A percentile compares a stretch with the other conserved stretches of the same genome.
Conservation (phyloP, 1,139 yeast species). For the Geotrichum europaeum region DNA sequence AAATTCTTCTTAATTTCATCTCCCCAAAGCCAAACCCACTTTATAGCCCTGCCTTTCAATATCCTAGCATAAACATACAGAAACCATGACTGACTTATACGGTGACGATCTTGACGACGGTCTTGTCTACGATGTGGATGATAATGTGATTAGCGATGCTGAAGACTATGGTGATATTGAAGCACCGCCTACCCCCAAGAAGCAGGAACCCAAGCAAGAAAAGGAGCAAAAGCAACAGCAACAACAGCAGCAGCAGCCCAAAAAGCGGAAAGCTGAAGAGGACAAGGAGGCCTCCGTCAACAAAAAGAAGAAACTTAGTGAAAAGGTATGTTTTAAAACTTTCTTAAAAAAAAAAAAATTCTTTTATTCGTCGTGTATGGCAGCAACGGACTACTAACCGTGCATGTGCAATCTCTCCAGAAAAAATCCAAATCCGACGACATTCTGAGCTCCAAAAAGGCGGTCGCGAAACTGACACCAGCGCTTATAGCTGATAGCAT, state of each 20-base stretch:
- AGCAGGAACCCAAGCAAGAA: constrained; percentile 17
- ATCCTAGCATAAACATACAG: not conserved
- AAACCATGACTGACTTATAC: not conserved
- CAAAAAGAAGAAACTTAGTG: constrained; percentile 10
- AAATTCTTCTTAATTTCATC: not conserved
- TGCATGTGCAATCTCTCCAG: constrained; percentile 32
- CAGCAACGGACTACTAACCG: constrained; percentile 20
- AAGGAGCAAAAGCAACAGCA: constrained; percentile 26
- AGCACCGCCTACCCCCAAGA: constrained; percentile 15
- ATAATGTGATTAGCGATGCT: constrained; percentile 27
- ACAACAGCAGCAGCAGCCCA: constrained; percentile 13
- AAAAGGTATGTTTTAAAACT: constrained; percentile 13
- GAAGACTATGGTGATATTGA: constrained; percentile 36
- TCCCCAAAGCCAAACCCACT: not conserved
- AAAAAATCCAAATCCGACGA: constrained; percentile 56
- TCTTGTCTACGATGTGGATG: constrained; percentile 48
- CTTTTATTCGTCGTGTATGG: too few relatives aligned
- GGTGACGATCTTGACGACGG: constrained; percentile 66
- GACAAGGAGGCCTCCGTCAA: constrained; percentile 18
- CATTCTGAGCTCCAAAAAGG: constrained; percentile 47
- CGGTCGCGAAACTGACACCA: constrained; percentile 46
- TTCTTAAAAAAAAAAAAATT: constrained; percentile 20
- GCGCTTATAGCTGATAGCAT: constrained; percentile 57
- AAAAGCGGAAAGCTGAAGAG: constrained; percentile 17
- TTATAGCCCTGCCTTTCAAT: not conserved